Evolutionary conservation across 257 asterid species (phyloP).

Genomic region (Solanum gandarillasii): DNA sequence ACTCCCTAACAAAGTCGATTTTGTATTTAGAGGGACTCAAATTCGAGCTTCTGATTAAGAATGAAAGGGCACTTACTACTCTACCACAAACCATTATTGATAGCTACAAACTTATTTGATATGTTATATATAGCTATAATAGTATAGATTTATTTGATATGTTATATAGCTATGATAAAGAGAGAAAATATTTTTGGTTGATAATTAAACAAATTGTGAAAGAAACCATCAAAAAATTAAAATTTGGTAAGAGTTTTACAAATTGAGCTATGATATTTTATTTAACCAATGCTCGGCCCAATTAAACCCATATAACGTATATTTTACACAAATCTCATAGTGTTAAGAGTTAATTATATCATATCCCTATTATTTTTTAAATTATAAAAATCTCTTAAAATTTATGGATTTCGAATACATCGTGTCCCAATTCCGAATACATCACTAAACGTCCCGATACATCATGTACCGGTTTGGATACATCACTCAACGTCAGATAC

Average conservation of each 20-base stretch:
- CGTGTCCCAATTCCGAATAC: rapidly evolving
- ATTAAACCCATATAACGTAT: neutral
- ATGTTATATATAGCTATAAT: neutral
- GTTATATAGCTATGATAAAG: neutral
- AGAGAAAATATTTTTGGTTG: neutral
- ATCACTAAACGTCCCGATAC: neutral
- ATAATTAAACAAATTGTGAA: neutral
- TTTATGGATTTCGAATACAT: neutral
- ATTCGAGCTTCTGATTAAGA: neutral
- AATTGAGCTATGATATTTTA: neutral
- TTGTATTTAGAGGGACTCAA: neutral
- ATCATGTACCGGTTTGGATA: neutral
- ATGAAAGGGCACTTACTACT: rapidly evolving
- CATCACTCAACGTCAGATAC: neutral
- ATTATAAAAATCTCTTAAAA: too few relatives aligned
- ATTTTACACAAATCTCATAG: neutral
- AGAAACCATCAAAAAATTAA: neutral
- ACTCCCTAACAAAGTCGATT: neutral
- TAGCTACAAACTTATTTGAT: neutral
- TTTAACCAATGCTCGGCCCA: neutral
- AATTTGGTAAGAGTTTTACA: neutral
- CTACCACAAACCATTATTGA: neutral
- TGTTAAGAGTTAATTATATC: rapidly evolving
- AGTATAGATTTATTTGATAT: neutral
- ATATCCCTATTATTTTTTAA: rapidly evolving